These are phyloP conservation scores for Penstemon newberryi DNA, from an alignment of 257 asterid species.

Conservation along the genomic window DNA sequence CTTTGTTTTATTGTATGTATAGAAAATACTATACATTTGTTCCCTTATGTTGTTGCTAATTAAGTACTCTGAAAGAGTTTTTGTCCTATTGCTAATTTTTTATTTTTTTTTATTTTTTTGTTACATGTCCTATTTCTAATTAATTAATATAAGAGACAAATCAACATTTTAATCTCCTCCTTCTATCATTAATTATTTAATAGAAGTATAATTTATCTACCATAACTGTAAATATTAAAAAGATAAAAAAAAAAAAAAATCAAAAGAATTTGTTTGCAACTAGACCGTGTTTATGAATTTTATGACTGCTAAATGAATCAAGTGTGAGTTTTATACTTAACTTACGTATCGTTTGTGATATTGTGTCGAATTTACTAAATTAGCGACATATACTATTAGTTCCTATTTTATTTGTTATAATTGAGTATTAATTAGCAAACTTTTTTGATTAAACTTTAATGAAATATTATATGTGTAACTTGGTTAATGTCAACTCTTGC, in stretches of 20 bases:
- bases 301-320: too few relatives aligned
- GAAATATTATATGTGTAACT: too few relatives aligned
- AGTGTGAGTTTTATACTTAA: too few relatives aligned
- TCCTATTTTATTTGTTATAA: too few relatives aligned
- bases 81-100: slow-evolving; percentile 3
- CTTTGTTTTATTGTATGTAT: slow-evolving; percentile 20
- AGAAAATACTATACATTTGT: background rate
- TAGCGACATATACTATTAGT: too few relatives aligned
- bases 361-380: background rate
- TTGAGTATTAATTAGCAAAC: too few relatives aligned
- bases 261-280: background rate
- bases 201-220: background rate
- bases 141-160: background rate
- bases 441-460: too few relatives aligned
- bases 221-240: background rate
- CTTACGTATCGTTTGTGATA: slow-evolving; percentile 1
- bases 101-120: too few relatives aligned
- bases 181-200: background rate
- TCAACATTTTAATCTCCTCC: slow-evolving; percentile 10
- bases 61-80: slow-evolving; percentile 9
- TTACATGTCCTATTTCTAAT: too few relatives aligned
- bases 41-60: background rate
- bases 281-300: too few relatives aligned
- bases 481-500: too few relatives aligned
- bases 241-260: background rate